Evolutionary conservation across 2,329 filamentous ascomycete genomes (phyloP).

Genomic region (Exserohilum turcica): DNA sequence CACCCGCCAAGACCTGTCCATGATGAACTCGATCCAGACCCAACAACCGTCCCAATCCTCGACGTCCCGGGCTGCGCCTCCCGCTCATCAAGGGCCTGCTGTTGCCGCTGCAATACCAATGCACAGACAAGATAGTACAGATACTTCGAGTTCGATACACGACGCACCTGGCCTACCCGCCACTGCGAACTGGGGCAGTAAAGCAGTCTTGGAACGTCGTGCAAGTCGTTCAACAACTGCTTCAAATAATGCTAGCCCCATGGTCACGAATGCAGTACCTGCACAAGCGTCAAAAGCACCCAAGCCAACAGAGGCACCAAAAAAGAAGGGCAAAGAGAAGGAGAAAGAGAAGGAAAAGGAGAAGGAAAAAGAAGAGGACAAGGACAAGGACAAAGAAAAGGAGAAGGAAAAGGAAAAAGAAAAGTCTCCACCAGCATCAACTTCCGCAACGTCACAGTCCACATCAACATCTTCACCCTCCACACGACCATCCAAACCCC

Average conservation of each 20-base stretch:
- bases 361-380: constrained; percentile 31
- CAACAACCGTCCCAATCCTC: constrained; percentile 69
- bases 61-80: constrained; percentile 57
- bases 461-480: constrained; percentile 21
- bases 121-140: constrained; percentile 77
- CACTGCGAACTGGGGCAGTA: constrained; percentile 89
- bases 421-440: constrained; percentile 34
- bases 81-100: constrained; percentile 56
- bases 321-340: constrained; percentile 37
- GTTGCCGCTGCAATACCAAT: constrained; percentile 65
- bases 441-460: constrained; percentile 31
- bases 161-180: constrained; percentile 91
- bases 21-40: constrained; percentile 87
- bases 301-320: constrained; percentile 38
- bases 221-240: constrained; percentile 82
- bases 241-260: constrained; percentile 81
- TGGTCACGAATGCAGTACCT: constrained; percentile 57
- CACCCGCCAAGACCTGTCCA: constrained; percentile 89
- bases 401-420: constrained; percentile 20
- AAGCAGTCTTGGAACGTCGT: constrained; percentile 69
- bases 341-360: constrained; percentile 29
- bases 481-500: constrained; percentile 24
- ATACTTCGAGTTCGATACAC: constrained; percentile 62
- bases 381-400: constrained; percentile 31
- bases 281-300: constrained; percentile 37